phyloP scores from a whole-genome alignment of 1,284 basidiomycete species.

The Termitomyces sp. region DNA sequence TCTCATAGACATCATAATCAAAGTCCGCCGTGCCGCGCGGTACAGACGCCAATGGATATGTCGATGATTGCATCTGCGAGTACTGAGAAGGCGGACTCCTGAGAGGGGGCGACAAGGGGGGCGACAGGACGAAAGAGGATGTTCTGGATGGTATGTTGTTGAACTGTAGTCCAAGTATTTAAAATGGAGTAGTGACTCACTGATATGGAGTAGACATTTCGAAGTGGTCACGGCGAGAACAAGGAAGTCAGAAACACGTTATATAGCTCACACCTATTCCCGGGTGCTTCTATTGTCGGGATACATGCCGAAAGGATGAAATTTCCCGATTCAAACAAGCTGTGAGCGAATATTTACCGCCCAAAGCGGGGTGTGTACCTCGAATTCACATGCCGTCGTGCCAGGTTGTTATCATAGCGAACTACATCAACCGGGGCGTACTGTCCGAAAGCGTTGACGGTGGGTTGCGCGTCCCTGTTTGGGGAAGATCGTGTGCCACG shows the following conservation, averaged over 20 bases:
- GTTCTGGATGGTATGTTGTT: conserved; percentile 9
- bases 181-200: conserved; percentile 15
- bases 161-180: background rate
- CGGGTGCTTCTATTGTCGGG: conserved; percentile 17
- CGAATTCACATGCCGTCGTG: conserved; percentile 9
- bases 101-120: conserved; percentile 3
- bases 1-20: conserved; percentile 7
- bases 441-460: conserved; percentile 1
- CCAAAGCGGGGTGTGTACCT: conserved; percentile 12
- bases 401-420: conserved; percentile 7
- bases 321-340: conserved; percentile 14
- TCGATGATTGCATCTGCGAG: conserved; percentile 5
- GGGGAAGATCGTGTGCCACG: conserved; percentile 11
- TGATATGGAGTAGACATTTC: conserved; percentile 15
- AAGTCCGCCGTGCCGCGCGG: conserved; percentile 16
- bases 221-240: conserved; percentile 11
- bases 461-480: conserved; percentile 13
- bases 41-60: conserved; percentile 5
- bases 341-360: conserved; percentile 14
- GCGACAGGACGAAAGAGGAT: conserved; percentile 4
- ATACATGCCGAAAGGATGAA: conserved; percentile 9
- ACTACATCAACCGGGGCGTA: conserved; percentile 11
- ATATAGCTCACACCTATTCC: conserved; percentile 19
- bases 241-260: conserved; percentile 6
- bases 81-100: background rate